Evolutionary conservation across 306 rosid species (phyloP).

Genomic region (Herpetospermum pedunculosum): DNA sequence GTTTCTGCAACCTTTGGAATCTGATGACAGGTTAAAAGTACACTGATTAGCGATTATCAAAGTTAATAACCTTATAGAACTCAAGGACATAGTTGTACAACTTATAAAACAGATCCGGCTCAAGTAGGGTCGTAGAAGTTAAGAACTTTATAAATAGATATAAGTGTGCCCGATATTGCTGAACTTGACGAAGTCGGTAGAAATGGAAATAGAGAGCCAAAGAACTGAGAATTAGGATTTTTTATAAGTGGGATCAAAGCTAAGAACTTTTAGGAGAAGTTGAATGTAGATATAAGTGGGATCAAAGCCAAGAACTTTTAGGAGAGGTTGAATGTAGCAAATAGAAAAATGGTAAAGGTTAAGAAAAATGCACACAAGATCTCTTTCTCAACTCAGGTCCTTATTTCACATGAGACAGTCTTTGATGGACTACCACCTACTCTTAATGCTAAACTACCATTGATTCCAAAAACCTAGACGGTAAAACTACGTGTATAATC

Average conservation of each 20-base stretch:
- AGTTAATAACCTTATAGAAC: not conserved
- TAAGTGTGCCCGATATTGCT: not conserved
- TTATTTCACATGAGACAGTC: not conserved
- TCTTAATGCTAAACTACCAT: not conserved
- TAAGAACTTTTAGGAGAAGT: not conserved
- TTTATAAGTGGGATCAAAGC: not conserved
- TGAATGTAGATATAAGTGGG: not conserved
- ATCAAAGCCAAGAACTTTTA: not conserved
- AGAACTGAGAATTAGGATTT: not conserved
- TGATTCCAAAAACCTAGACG: not conserved
- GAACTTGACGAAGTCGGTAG: not conserved
- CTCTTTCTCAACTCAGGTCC: not conserved
- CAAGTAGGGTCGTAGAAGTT: too few relatives aligned
- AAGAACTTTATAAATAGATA: not conserved
- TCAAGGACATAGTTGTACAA: too few relatives aligned
- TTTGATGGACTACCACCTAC: not conserved
- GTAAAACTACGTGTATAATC: too few relatives aligned
- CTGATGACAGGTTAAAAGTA: conserved; percentile 18
- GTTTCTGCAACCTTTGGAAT: conserved; percentile 76
- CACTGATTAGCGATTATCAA: not conserved
- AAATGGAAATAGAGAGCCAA: not conserved
- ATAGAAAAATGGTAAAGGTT: not conserved
- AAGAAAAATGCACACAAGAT: too few relatives aligned
- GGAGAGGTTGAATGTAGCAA: not conserved
- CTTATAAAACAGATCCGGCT: too few relatives aligned